phyloP scores from a whole-genome alignment of 139 green algal species.

The Mesotaenium endlicherianum region DNA sequence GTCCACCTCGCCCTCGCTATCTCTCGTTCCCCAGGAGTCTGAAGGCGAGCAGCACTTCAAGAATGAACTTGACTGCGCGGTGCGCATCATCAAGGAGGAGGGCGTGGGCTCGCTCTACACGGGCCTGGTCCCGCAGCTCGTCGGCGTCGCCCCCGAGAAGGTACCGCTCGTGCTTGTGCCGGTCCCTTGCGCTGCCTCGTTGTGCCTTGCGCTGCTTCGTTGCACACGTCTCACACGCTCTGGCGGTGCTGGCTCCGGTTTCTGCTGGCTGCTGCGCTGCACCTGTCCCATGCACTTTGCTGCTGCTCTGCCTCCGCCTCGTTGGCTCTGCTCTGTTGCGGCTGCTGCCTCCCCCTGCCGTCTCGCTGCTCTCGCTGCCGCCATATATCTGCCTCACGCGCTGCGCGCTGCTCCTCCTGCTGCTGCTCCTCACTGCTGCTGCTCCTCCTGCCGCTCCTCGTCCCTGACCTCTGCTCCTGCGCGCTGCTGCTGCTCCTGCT shows the following conservation, averaged over 20 bases:
- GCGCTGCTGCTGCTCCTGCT: neutral
- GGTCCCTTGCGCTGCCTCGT: neutral
- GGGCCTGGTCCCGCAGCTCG: slow-evolving; percentile 20
- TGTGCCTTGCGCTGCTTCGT: neutral
- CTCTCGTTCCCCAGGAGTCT: neutral
- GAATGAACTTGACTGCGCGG: slow-evolving; percentile 19
- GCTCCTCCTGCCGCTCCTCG: neutral
- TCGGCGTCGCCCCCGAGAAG: slow-evolving; percentile 35
- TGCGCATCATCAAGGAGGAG: slow-evolving; percentile 10
- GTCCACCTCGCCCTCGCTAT: too few relatives aligned
- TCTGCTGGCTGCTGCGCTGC: neutral
- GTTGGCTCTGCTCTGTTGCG: neutral
- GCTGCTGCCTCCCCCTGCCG: too few relatives aligned
- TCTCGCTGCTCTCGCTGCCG: too few relatives aligned
- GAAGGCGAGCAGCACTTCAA: slow-evolving; percentile 10
- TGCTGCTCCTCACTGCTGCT: neutral
- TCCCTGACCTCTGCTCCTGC: neutral
- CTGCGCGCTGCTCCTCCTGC: neutral
- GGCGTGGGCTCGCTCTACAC: slow-evolving; percentile 6
- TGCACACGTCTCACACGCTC: neutral
- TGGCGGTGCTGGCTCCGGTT: neutral
- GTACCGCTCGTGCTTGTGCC: neutral
- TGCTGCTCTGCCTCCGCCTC: neutral
- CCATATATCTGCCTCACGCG: too few relatives aligned
- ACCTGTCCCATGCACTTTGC: neutral